Evolutionary conservation across 1,284 basidiomycete species (phyloP).

Genomic region (Abortiporus biennis): DNA sequence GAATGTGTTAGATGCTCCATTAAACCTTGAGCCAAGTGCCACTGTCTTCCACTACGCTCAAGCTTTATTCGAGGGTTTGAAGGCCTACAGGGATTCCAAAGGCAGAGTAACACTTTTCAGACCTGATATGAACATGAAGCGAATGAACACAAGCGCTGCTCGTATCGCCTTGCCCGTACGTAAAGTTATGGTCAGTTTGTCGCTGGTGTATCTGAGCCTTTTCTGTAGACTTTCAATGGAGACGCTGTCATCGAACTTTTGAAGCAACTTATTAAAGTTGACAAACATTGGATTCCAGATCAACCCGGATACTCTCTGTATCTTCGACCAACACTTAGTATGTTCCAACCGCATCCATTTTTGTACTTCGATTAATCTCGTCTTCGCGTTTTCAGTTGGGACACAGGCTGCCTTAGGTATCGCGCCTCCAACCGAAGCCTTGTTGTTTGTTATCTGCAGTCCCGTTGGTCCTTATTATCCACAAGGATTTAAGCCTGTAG

Average conservation of each 20-base stretch:
- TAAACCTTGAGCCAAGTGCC: slow-evolving; percentile 76
- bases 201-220: neutral
- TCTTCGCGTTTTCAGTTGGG: slow-evolving; percentile 67
- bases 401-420: slow-evolving; percentile 89
- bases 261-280: slow-evolving; percentile 83
- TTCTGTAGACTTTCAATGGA: slow-evolving; percentile 70
- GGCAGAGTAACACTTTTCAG: slow-evolving; percentile 88
- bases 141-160: slow-evolving; percentile 77
- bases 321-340: slow-evolving; percentile 78
- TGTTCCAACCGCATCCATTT: slow-evolving; percentile 17
- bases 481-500: slow-evolving; percentile 92
- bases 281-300: slow-evolving; percentile 91
- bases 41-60: slow-evolving; percentile 95
- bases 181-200: slow-evolving; percentile 9
- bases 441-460: slow-evolving; percentile 92
- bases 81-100: slow-evolving; percentile 83
- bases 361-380: neutral
- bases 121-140: slow-evolving; percentile 98
- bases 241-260: slow-evolving; percentile 79
- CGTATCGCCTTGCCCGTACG: slow-evolving; percentile 75
- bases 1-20: slow-evolving; percentile 19
- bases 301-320: slow-evolving; percentile 91
- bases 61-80: slow-evolving; percentile 91
- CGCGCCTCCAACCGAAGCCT: slow-evolving; percentile 80
- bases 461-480: slow-evolving; percentile 97